These are phyloP conservation scores for Crepidotus variabilis DNA, from an alignment of 768 basidiomycete genomes.

Conservation along the genomic window DNA sequence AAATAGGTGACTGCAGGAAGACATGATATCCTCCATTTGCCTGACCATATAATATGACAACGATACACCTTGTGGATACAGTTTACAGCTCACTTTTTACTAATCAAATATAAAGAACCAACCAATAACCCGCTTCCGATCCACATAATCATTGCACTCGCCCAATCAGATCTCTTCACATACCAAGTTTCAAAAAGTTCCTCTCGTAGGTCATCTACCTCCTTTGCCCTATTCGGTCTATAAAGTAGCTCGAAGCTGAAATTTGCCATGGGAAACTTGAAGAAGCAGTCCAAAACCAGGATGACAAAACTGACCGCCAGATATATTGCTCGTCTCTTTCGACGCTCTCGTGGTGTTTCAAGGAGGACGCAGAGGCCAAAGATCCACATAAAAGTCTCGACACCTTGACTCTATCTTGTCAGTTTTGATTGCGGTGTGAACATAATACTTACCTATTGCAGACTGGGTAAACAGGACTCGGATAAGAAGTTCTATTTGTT, in stretches of 20 bases:
- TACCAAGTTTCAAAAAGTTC: background rate
- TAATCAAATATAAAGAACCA: background rate
- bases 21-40: background rate
- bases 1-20: background rate
- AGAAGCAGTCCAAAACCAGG: background rate
- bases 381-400: background rate
- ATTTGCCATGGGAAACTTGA: background rate
- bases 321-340: background rate
- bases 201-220: background rate
- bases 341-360: background rate
- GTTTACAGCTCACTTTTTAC: background rate
- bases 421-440: no score
- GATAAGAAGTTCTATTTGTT: no score
- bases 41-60: background rate
- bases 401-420: background rate
- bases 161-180: background rate
- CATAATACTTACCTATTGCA: no score
- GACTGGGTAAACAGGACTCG: no score
- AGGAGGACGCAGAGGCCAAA: background rate
- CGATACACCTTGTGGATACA: background rate
- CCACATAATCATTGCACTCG: background rate
- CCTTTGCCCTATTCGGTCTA: background rate
- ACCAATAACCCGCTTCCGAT: background rate
- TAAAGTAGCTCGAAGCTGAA: background rate
- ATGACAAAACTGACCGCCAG: background rate